A percentile compares a stretch with the other conserved stretches of the same genome.
These are phyloP conservation scores for Venturia asperata DNA, from an alignment of 2,329 filamentous ascomycete species.

Conservation along the genomic window DNA sequence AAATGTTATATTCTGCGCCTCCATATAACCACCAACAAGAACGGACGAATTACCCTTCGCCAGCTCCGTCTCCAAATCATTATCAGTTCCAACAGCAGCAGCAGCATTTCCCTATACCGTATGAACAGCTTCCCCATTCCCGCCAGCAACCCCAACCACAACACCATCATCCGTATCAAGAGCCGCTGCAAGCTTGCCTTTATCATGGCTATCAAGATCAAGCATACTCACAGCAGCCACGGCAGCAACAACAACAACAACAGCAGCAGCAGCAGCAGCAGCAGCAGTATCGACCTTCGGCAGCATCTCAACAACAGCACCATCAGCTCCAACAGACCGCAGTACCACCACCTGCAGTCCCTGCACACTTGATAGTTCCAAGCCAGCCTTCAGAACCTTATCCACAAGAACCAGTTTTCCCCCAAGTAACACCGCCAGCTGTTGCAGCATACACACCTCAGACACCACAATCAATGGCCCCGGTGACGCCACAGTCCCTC, in stretches of 20 bases:
- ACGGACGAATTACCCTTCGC: background rate
- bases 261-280: background rate
- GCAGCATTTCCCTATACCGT: background rate
- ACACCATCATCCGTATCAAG: background rate
- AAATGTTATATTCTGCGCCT: slow-evolving; percentile 5
- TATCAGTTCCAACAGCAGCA: background rate
- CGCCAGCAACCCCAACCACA: background rate
- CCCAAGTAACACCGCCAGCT: background rate
- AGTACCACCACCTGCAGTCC: background rate
- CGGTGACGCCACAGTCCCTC: background rate
- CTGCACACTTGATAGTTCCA: slow-evolving; percentile 1
- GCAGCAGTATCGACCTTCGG: background rate
- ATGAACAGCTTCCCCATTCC: background rate
- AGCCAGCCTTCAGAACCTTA: background rate
- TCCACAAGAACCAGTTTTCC: slow-evolving; percentile 9
- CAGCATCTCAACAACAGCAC: background rate
- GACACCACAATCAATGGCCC: background rate
- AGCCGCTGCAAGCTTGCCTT: background rate
- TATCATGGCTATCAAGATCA: background rate
- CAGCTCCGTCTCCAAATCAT: slow-evolving; percentile 7
- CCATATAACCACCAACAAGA: background rate
- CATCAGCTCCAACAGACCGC: background rate
- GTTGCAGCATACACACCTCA: background rate
- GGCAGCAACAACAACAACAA: background rate
- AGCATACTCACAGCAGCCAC: background rate